Conservation (phyloP, 1,284 basidiomycete species). For the Fistulinella staudtii region DNA sequence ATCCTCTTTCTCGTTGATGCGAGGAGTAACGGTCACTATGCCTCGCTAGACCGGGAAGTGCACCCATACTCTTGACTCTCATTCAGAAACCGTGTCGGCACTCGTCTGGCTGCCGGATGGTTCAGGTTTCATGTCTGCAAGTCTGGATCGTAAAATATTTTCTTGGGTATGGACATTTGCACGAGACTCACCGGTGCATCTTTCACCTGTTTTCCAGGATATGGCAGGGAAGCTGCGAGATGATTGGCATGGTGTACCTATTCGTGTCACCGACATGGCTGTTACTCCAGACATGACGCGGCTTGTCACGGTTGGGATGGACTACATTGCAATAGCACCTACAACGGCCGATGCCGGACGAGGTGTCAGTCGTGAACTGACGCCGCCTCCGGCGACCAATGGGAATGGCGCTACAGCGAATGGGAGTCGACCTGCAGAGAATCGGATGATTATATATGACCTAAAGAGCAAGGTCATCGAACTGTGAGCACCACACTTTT, state of each 20-base stretch:
- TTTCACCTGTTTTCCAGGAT: slow-evolving; percentile 47
- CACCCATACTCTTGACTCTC: slow-evolving; percentile 62
- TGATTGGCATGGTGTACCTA: slow-evolving; percentile 70
- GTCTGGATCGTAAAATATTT: slow-evolving; percentile 84
- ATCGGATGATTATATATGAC: slow-evolving; percentile 75
- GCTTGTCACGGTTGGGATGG: slow-evolving; percentile 81
- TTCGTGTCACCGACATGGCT: slow-evolving; percentile 85
- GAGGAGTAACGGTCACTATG: neutral
- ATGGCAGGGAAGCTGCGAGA: slow-evolving; percentile 67
- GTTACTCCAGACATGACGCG: slow-evolving; percentile 83
- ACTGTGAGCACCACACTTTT: slow-evolving; percentile 47
- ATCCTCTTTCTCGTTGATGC: slow-evolving; percentile 8
- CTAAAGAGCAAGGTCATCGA: slow-evolving; percentile 60
- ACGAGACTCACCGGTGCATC: slow-evolving; percentile 4
- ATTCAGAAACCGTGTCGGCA: slow-evolving; percentile 83
- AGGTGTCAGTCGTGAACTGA: slow-evolving; percentile 35
- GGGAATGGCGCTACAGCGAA: slow-evolving; percentile 37
- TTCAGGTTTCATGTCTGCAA: slow-evolving; percentile 86
- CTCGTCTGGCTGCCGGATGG: slow-evolving; percentile 88
- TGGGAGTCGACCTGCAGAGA: slow-evolving; percentile 44
- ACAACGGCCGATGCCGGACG: slow-evolving; percentile 30
- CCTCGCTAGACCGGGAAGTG: slow-evolving; percentile 61
- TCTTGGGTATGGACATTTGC: slow-evolving; percentile 70
- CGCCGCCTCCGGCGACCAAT: slow-evolving; percentile 35
- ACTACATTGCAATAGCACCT: slow-evolving; percentile 34